These are phyloP conservation scores for Leccinum fibrillosum DNA, from an alignment of 768 basidiomycete genomes.

Conservation along the genomic window DNA sequence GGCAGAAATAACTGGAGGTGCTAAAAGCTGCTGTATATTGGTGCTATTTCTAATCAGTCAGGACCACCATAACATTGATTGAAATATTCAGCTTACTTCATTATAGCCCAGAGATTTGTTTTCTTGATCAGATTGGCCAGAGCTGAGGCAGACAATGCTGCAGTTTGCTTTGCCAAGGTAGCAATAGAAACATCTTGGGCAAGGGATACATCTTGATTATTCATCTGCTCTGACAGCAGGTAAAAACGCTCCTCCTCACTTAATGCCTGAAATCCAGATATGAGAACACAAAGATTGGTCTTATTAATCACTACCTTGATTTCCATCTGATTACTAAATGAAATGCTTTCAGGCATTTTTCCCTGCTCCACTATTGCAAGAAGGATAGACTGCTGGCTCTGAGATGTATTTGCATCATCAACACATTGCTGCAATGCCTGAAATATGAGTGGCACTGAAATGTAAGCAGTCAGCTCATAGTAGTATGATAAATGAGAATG, in stretches of 20 bases:
- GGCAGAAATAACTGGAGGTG: conserved; percentile 27
- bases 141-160: conserved; percentile 84
- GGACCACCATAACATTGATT: background rate
- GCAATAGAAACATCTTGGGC: conserved; percentile 78
- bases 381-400: conserved; percentile 71
- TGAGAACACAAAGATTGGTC: background rate
- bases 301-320: conserved; percentile 53
- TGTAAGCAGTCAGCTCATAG: background rate
- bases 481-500: background rate
- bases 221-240: conserved; percentile 45
- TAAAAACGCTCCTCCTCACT: conserved; percentile 68
- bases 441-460: conserved; percentile 55
- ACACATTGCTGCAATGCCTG: conserved; percentile 64
- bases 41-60: conserved; percentile 2
- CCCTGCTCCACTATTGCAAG: conserved; percentile 68
- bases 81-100: conserved; percentile 12
- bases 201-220: conserved; percentile 41
- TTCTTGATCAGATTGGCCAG: conserved; percentile 65
- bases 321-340: conserved; percentile 84
- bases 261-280: conserved; percentile 56
- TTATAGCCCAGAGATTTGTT: conserved; percentile 48
- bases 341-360: conserved; percentile 58
- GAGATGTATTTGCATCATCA: conserved; percentile 51
- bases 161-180: conserved; percentile 79
- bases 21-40: background rate